phyloP scores from a whole-genome alignment of 768 basidiomycete genomes.

The Roridomyces roridus region DNA sequence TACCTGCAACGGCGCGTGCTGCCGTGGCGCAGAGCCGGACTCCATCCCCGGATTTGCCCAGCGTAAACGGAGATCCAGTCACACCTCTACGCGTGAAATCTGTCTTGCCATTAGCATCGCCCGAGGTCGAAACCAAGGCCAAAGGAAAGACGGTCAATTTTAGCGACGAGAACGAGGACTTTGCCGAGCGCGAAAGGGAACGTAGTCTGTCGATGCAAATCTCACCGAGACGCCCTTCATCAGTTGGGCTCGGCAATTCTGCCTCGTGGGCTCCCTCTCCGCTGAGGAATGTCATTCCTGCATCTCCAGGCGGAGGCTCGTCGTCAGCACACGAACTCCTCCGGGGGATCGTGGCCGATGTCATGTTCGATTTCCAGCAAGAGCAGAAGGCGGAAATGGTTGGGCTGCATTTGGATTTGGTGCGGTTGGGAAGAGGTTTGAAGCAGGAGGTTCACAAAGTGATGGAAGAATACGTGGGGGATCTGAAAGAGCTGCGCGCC shows the following conservation, averaged over 20 bases:
- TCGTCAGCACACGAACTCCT: constrained; percentile 67
- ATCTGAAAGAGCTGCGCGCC: constrained; percentile 63
- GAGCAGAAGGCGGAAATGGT: constrained; percentile 77
- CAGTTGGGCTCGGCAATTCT: constrained; percentile 26
- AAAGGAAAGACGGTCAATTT: constrained; percentile 57
- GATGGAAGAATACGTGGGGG: constrained; percentile 68
- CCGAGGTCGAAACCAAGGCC: constrained; percentile 50
- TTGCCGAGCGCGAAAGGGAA: constrained; percentile 34
- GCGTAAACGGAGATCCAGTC: constrained; percentile 35
- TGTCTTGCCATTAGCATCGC: constrained; percentile 52
- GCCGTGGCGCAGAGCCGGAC: constrained; percentile 34
- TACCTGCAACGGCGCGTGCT: constrained; percentile 10
- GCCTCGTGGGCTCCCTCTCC: constrained; percentile 49
- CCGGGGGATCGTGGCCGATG: constrained; percentile 69
- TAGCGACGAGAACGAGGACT: constrained; percentile 34
- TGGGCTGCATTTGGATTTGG: constrained; percentile 75
- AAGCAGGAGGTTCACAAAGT: constrained; percentile 64
- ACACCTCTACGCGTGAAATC: constrained; percentile 41
- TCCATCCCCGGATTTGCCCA: constrained; percentile 50
- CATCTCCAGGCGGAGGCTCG: constrained; percentile 33
- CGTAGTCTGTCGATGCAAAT: constrained; percentile 59
- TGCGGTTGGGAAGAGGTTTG: constrained; percentile 75
- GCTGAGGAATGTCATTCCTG: constrained; percentile 39
- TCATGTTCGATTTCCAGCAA: constrained; percentile 74
- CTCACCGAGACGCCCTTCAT: constrained; percentile 56